Conservation (phyloP, 1,284 basidiomycete genomes). For the Sporisorium graminicola region DNA sequence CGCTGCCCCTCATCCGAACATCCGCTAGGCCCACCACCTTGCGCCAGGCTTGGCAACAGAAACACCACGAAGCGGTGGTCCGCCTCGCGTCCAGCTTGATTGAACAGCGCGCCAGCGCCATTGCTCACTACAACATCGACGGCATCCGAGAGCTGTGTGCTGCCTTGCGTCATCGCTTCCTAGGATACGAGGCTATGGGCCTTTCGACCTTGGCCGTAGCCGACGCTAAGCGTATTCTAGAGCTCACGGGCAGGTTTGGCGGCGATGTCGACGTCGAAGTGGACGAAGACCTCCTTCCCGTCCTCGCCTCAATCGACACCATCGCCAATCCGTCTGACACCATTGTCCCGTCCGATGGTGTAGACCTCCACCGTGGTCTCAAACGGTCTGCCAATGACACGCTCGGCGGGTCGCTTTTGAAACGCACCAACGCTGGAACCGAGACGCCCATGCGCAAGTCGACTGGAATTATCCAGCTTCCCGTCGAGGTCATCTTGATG, state of each 20-base stretch:
- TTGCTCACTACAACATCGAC: slow-evolving; percentile 7
- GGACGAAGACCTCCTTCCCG: neutral
- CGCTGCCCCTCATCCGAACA: neutral
- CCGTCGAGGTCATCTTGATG: slow-evolving; percentile 16
- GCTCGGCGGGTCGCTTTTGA: neutral
- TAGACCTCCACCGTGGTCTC: neutral
- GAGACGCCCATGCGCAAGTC: slow-evolving; percentile 1
- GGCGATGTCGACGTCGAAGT: slow-evolving; percentile 15
- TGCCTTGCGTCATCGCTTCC: slow-evolving; percentile 8
- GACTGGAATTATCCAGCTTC: neutral
- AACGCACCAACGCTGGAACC: slow-evolving; percentile 4
- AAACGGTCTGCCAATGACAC: slow-evolving; percentile 2
- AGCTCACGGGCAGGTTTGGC: slow-evolving; percentile 5
- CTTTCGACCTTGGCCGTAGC: slow-evolving; percentile 8
- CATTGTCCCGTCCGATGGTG: neutral
- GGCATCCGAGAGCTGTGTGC: slow-evolving; percentile 13
- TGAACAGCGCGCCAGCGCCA: slow-evolving; percentile 10
- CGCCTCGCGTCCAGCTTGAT: slow-evolving; percentile 14
- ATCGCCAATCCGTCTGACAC: neutral
- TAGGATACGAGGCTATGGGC: slow-evolving; percentile 12
- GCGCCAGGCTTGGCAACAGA: slow-evolving; percentile 5
- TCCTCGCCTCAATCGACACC: neutral
- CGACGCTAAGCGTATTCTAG: slow-evolving; percentile 9
- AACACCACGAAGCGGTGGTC: slow-evolving; percentile 10
- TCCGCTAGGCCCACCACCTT: slow-evolving; percentile 6